Evolutionary conservation across 148 eudicot genomes (phyloP).

Genomic region (Oxyria digyna): DNA sequence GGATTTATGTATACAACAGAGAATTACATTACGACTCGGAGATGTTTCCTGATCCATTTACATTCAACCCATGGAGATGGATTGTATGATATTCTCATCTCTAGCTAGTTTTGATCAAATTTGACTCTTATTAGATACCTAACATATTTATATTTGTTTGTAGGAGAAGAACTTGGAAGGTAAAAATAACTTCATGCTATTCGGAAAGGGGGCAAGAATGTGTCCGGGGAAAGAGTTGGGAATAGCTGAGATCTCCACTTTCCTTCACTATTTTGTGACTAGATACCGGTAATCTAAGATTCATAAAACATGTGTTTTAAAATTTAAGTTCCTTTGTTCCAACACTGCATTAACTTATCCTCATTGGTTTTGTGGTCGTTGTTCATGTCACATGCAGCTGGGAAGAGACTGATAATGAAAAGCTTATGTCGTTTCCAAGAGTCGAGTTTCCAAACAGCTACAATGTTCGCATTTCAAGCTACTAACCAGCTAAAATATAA

Average conservation of each 20-base stretch:
- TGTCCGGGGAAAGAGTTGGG: constrained; percentile 99
- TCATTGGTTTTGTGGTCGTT: background rate
- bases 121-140: too few species aligned
- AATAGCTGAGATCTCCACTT: constrained; percentile 74
- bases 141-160: too few species aligned
- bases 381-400: constrained; percentile 41
- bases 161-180: constrained; percentile 64
- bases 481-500: background rate
- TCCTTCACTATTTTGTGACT: constrained; percentile 90
- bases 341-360: background rate
- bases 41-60: constrained; percentile 56
- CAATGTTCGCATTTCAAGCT: constrained; percentile 43
- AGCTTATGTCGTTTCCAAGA: constrained; percentile 82
- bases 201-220: constrained; percentile 87
- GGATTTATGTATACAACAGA: constrained; percentile 80
- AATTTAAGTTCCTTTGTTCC: background rate
- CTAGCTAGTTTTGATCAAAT: too few species aligned
- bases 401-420: constrained; percentile 74
- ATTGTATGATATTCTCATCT: constrained; percentile 38
- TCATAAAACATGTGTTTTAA: too few species aligned
- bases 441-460: constrained; percentile 88
- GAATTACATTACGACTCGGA: constrained; percentile 70
- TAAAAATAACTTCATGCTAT: constrained; percentile 52
- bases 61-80: constrained; percentile 99
- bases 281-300: constrained; percentile 39